These are phyloP conservation scores for Sporisorium graminicola DNA, from an alignment of 1,284 basidiomycete genomes.

Conservation along the genomic window DNA sequence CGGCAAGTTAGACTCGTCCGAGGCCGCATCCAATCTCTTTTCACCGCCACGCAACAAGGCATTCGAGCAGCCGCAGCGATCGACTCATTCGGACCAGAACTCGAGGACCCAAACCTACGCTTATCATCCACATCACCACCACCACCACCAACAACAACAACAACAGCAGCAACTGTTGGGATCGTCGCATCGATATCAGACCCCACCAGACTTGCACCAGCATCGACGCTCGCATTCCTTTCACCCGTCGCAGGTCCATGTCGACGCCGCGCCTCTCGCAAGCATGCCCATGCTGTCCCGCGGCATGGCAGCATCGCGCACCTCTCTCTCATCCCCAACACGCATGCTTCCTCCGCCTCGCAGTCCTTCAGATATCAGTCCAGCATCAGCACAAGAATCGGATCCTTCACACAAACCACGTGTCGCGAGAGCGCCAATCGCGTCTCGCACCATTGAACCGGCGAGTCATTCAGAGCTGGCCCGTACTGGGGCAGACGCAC, in stretches of 20 bases:
- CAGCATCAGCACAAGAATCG: conserved; percentile 14
- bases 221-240: conserved; percentile 18
- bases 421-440: background rate
- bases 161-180: conserved; percentile 2
- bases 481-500: conserved; percentile 17
- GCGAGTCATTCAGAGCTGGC: background rate
- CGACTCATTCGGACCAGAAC: background rate
- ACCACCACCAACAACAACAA: conserved; percentile 7
- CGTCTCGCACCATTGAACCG: background rate
- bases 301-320: background rate
- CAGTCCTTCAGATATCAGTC: conserved; percentile 23
- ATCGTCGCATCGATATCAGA: conserved; percentile 13
- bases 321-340: conserved; percentile 12
- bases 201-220: background rate
- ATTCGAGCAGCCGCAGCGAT: background rate
- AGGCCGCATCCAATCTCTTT: background rate
- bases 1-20: background rate
- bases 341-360: conserved; percentile 10
- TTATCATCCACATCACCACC: conserved; percentile 8
- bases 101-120: background rate
- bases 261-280: background rate
- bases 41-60: conserved; percentile 1
- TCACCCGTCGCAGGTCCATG: background rate
- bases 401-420: background rate
- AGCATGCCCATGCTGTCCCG: conserved; percentile 5